Base-by-base conservation (phyloP, 768 basidiomycete genomes). In the Cyclocybe cylindracea region DNA sequence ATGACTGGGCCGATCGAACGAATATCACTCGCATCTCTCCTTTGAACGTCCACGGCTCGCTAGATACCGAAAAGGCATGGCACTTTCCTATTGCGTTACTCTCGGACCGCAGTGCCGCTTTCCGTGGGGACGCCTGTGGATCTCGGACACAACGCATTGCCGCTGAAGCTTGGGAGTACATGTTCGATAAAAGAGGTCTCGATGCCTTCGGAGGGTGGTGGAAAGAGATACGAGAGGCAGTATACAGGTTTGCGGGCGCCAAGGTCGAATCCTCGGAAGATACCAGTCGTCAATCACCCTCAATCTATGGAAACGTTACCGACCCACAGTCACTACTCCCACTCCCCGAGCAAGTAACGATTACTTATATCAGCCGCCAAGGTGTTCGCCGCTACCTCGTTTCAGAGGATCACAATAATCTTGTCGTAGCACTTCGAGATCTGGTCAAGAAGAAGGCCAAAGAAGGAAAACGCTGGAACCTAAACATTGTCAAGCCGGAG, bases 291-390 rank as follows among this genome's bases (percentile, higher is more conserved):
- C 34, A 37, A 11, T 14, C 43, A 10, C 42, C 42, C 18, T 31
- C 33, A 2, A 43, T 33, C n/a, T 3, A 13, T 38, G 38, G 36
- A 10, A 44, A 8, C 11, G 16, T 51, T 14, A 44, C 48, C 18
- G 63, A 42, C 31, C 51, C 51, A 11, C 55, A 66, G 44, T 57
- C 48, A 42, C 53, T 24, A 53, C 57, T 66, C 44, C 59, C 74
- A 32, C 64, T 73, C 46, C 76, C 72, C 5, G 64, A 76, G 38
- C 71, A 75, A 38, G 63, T 85, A 9, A 76, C 84, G 7, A 79
- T 89, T 53, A 85, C 85, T 3, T 89, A 88, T 60, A 78, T 89
- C 41, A 78, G 76, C 53, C 73, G 87, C 38, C 86, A 89, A 66
- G 66, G 67, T n/a, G 73, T 66, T 16, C 63, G 82, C 13, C 64